Evolutionary conservation across 2,329 filamentous ascomycete genomes (phyloP).

Genomic region (Alternaria arbusti): DNA sequence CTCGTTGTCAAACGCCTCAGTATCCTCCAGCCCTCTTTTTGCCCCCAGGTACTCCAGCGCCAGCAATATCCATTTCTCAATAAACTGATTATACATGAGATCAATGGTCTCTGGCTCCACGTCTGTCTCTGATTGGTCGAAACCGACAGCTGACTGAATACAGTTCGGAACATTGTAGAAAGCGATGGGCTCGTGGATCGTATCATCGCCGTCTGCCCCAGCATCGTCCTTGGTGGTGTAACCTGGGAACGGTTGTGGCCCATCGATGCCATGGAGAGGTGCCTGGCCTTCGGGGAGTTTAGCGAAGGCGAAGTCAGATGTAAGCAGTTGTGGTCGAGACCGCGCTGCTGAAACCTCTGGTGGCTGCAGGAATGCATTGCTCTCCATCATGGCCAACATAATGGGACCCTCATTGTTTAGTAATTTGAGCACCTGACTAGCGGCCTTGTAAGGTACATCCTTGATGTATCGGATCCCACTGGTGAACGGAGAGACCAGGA

Average conservation of each 20-base stretch:
- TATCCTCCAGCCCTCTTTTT: slow-evolving; percentile 58
- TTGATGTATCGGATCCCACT: slow-evolving; percentile 78
- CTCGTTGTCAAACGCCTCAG: slow-evolving; percentile 59
- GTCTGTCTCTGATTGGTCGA: slow-evolving; percentile 47
- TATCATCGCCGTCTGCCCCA: slow-evolving; percentile 87
- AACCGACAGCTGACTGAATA: slow-evolving; percentile 72
- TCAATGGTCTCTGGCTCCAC: slow-evolving; percentile 76
- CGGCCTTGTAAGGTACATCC: slow-evolving; percentile 79
- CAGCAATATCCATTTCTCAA: slow-evolving; percentile 79
- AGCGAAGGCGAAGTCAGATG: slow-evolving; percentile 7
- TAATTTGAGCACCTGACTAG: slow-evolving; percentile 68
- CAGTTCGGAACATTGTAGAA: slow-evolving; percentile 85
- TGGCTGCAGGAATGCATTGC: slow-evolving; percentile 50
- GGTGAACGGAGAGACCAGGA: slow-evolving; percentile 84
- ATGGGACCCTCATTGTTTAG: slow-evolving; percentile 65
- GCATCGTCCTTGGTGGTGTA: slow-evolving; percentile 91
- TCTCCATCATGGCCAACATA: slow-evolving; percentile 41
- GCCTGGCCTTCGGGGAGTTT: slow-evolving; percentile 13
- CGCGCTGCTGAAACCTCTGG: slow-evolving; percentile 52
- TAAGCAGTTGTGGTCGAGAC: slow-evolving; percentile 27
- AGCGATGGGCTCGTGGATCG: slow-evolving; percentile 74
- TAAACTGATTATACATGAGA: slow-evolving; percentile 89
- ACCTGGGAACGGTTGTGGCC: slow-evolving; percentile 65
- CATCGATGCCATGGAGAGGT: slow-evolving; percentile 6
- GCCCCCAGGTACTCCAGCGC: slow-evolving; percentile 70